Percentiles rank a stretch among this genome's conserved stretches.
Evolutionary conservation across 176 grass and related monocot species (phyloP).

Genomic region (Oryza longistaminata): DNA sequence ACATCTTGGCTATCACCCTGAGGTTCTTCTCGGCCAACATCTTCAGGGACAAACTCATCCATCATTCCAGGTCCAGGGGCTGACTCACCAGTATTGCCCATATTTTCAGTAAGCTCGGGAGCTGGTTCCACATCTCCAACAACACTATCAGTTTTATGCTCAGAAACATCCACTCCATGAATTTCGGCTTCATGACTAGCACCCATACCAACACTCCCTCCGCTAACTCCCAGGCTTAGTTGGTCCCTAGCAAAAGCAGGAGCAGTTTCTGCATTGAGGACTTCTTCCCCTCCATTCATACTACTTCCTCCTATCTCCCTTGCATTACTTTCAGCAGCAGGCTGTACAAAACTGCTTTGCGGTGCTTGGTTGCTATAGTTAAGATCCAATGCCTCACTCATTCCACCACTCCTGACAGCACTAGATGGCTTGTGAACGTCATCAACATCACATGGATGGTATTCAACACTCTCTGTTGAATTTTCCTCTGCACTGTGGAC

Average conservation of each 20-base stretch:
- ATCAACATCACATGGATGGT: constrained; percentile 78
- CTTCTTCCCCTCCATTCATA: constrained; percentile 95
- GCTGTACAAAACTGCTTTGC: constrained; percentile 81
- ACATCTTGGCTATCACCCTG: constrained; percentile 93
- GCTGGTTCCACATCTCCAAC: constrained; percentile 85
- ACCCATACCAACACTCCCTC: constrained; percentile 97
- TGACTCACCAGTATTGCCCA: constrained; percentile 92
- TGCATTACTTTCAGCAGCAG: constrained; percentile 78
- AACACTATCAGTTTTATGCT: constrained; percentile 78
- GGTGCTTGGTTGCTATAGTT: constrained; percentile 96
- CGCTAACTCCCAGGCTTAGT: constrained; percentile 93
- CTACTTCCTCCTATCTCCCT: constrained; percentile 92
- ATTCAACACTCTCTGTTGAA: constrained; percentile 98
- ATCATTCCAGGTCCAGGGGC: constrained; percentile 80
- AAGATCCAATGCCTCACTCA: constrained; percentile 76
- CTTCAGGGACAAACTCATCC: constrained; percentile 83
- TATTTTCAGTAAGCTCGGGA: constrained; percentile 79
- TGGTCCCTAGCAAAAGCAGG: constrained; percentile 73
- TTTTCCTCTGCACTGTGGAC: constrained; percentile 64
- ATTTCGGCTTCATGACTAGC: constrained; percentile 98
- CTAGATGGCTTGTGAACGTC: constrained; percentile 76
- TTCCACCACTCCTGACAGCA: constrained; percentile 63
- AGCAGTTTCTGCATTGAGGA: constrained; percentile 78
- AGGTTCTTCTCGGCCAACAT: constrained; percentile 59
- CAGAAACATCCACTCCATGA: constrained; percentile 84